Evolutionary conservation across 768 basidiomycete species (phyloP).

Genomic region (Scleroderma citrinum): DNA sequence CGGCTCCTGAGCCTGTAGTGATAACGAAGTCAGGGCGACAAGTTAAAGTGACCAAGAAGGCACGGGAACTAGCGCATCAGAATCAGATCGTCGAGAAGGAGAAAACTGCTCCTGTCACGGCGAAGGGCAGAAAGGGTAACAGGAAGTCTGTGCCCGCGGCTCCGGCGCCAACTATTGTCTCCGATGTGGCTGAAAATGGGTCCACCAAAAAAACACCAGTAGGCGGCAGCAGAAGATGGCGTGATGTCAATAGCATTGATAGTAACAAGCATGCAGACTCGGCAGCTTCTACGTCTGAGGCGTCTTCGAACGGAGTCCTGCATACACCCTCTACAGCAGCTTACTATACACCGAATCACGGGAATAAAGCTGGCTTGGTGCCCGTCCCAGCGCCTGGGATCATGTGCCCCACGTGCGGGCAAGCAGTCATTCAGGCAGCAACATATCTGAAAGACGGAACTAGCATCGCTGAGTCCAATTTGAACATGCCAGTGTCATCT

Average conservation of each 20-base stretch:
- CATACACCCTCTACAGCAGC: not conserved
- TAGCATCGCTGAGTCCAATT: not conserved
- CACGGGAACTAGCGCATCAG: conserved; percentile 7
- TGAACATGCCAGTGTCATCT: not conserved
- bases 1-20: conserved; percentile 7
- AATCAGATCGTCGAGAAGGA: not conserved
- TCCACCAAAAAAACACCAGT: not conserved
- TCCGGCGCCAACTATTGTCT: not conserved
- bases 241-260: too few species aligned
- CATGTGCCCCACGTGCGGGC: conserved; percentile 2
- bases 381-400: not conserved
- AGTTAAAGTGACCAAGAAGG: conserved; percentile 16
- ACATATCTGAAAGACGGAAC: not conserved
- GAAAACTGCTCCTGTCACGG: not conserved
- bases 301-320: not conserved
- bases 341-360: conserved; percentile 6
- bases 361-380: not conserved
- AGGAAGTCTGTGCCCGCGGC: not conserved
- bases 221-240: not conserved
- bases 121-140: conserved; percentile 3
- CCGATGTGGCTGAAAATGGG: not conserved
- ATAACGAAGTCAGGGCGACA: conserved; percentile 20
- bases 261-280: not conserved
- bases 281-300: not conserved
- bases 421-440: not conserved